phyloP scores from a whole-genome alignment of 768 basidiomycete species.

The Termitomyces sp. region DNA sequence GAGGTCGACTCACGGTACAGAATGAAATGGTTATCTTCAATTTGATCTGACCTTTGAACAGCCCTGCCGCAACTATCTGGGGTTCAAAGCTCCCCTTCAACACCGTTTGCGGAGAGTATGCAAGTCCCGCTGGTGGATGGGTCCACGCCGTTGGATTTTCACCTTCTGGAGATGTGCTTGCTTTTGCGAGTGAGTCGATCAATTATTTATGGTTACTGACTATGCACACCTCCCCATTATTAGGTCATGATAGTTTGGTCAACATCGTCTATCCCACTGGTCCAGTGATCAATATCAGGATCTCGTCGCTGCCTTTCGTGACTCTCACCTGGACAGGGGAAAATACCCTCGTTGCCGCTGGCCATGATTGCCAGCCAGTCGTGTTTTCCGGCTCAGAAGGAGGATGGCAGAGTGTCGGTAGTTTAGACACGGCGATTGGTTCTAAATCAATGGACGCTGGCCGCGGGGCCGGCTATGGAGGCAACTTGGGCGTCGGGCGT shows the following conservation, averaged over 20 bases:
- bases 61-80: slow-evolving; percentile 89
- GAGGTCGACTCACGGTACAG: slow-evolving; percentile 87
- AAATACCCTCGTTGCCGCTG: slow-evolving; percentile 81
- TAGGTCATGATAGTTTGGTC: slow-evolving; percentile 95
- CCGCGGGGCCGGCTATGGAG: slow-evolving; percentile 42
- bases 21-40: not conserved
- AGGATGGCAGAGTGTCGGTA: slow-evolving; percentile 81
- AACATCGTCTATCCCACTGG: slow-evolving; percentile 88
- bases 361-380: slow-evolving; percentile 96
- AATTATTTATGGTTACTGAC: not conserved
- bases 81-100: slow-evolving; percentile 98
- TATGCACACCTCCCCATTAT: not conserved
- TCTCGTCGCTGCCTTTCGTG: slow-evolving; percentile 76
- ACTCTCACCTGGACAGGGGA: slow-evolving; percentile 87
- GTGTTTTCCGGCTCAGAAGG: slow-evolving; percentile 72
- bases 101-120: slow-evolving; percentile 93
- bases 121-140: slow-evolving; percentile 91
- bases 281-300: slow-evolving; percentile 72
- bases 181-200: slow-evolving; percentile 80
- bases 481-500: slow-evolving; percentile 54
- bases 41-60: slow-evolving; percentile 27
- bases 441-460: slow-evolving; percentile 39
- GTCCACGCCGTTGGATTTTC: slow-evolving; percentile 96
- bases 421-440: slow-evolving; percentile 77
- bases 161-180: slow-evolving; percentile 90